phyloP scores from a whole-genome alignment of 768 basidiomycete species.

The Leucocoprinus leucothites region DNA sequence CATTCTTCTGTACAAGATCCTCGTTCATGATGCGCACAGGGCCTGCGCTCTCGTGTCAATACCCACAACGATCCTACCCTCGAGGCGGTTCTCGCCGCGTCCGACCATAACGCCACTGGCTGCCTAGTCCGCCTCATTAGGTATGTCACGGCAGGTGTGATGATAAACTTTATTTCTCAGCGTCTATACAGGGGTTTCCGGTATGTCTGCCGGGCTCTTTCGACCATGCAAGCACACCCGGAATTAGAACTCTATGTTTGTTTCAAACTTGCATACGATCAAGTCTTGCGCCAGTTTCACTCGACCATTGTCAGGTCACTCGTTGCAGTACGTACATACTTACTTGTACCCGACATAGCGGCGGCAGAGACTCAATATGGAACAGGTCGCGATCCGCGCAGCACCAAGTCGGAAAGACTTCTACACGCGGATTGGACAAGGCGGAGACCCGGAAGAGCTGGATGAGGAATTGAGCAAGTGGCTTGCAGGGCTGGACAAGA shows the following conservation, averaged over 20 bases:
- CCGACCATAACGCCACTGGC: constrained; percentile 47
- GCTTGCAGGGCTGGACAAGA: constrained; percentile 54
- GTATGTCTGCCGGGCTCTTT: constrained; percentile 66
- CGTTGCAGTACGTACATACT: constrained; percentile 53
- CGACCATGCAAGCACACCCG: constrained; percentile 57
- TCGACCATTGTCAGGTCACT: constrained; percentile 64
- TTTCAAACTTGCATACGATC: constrained; percentile 70
- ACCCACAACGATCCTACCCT: constrained; percentile 44
- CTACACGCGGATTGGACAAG: constrained; percentile 58
- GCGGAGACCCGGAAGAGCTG: constrained; percentile 52
- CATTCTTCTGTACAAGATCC: constrained; percentile 10
- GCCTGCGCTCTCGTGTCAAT: constrained; percentile 57
- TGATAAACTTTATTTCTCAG: no score
- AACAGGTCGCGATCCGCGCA: constrained; percentile 56
- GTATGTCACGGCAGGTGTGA: no score
- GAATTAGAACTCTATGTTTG: constrained; percentile 57
- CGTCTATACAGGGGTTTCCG: constrained; percentile 57
- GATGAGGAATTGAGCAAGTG: constrained; percentile 53
- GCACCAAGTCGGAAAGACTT: constrained; percentile 63
- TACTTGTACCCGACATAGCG: no score
- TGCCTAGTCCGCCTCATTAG: constrained; percentile 66
- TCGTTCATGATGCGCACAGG: constrained; percentile 34
- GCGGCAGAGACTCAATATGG: no score
- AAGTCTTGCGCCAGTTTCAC: constrained; percentile 64
- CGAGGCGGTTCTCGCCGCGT: constrained; percentile 52